Percentiles rank a stretch among this genome's conserved stretches.
Conservation (phyloP, 2,329 filamentous ascomycete species). For the Alternaria incomplexa region DNA sequence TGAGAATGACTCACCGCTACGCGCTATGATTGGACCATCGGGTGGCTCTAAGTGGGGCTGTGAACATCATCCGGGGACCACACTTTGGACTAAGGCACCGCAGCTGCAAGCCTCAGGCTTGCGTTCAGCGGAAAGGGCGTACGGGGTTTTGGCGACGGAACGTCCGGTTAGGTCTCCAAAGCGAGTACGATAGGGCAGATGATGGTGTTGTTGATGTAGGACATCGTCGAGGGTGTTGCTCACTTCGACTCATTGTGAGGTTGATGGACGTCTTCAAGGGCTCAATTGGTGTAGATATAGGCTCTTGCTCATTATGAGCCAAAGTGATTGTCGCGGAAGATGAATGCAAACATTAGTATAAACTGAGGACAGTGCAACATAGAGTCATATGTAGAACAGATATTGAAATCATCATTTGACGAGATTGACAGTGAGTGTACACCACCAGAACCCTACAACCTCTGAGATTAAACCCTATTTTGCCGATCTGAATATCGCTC, state of each 20-base stretch:
- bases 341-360: background rate
- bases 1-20: conserved; percentile 23
- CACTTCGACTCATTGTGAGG: conserved; percentile 10
- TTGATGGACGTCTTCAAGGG: background rate
- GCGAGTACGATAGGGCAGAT: background rate
- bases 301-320: conserved; percentile 2
- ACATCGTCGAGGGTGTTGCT: background rate
- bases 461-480: conserved; percentile 36
- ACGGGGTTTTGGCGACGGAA: background rate
- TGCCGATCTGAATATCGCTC: conserved; percentile 38
- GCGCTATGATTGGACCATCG: conserved; percentile 5
- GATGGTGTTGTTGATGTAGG: background rate
- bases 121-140: background rate
- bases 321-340: background rate
- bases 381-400: conserved; percentile 6
- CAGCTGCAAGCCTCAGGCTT: background rate
- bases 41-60: background rate
- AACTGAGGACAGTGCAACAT: background rate
- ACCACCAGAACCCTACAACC: background rate
- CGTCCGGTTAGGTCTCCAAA: background rate
- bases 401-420: conserved; percentile 5
- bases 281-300: background rate
- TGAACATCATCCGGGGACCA: background rate
- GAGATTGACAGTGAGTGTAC: conserved; percentile 16
- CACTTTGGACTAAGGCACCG: background rate